Base-by-base conservation (phyloP, 371 early-diverging fungal species). In the Mortierella polycephala region DNA sequence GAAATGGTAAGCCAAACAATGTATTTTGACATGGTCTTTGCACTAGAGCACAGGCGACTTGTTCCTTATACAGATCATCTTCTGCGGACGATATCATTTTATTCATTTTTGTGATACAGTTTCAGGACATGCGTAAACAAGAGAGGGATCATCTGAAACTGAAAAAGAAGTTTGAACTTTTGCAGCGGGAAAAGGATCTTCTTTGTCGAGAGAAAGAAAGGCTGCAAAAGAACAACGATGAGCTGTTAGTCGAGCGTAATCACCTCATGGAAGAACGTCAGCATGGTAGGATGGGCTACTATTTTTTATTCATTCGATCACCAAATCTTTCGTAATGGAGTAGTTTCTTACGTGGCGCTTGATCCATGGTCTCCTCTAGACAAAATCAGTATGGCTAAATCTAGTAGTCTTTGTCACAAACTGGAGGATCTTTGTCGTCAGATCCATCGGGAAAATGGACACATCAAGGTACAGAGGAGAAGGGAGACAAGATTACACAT, bases 181-280 rank as follows among this genome's bases (percentile, higher is more conserved):
- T 69, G 47, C 74, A 74, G 41, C 74, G 74, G 5, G 74, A 74
- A 56, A 58, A 55, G 64, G 84, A 84, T 44, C 68, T 82, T 1
- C 51, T 86, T 30, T 74, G 81, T 37, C 69, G 83, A 16, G 85
- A 86, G 11, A 64, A 72, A 45, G 82, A 67, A 9, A 50, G 70
- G 49, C 60, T 86, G 20, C 87, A 86, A 55, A 73, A 77, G 51
- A 75, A 81, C 58, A 85, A 83, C 57, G 84, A 85, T 21, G 50
- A 68, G 9, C 45, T 87, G 23, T 64, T 71, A 62, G 77, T 64
- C 10, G 66, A 81, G 21, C 56, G 58, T 13, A 46, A 44, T 9
- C 69, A 53, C 7, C 56, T 61, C 13, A 12, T 57, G 49, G 65
- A 74, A 37, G 75, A 64, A n/a, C 64, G 59, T 6, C 64, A 52